A percentile compares a stretch with the other conserved stretches of the same genome.
Conservation (phyloP, 2,329 filamentous ascomycete genomes). For the Botryotinia globosa region DNA sequence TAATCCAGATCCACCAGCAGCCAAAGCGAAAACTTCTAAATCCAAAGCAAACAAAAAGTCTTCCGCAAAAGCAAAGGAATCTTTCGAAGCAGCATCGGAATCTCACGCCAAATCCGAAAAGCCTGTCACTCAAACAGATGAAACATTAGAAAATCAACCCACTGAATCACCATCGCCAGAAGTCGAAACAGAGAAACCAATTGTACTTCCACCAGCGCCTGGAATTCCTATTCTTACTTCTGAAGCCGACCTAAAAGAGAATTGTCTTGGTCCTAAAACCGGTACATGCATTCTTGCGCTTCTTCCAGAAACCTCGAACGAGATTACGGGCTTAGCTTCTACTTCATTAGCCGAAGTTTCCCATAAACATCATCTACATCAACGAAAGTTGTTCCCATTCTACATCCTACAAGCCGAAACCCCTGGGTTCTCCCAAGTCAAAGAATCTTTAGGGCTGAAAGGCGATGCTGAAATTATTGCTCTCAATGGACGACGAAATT, state of each 20-base stretch:
- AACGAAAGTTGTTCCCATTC: conserved; percentile 76
- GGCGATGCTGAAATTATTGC: conserved; percentile 70
- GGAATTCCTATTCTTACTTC: conserved; percentile 65
- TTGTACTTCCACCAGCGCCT: conserved; percentile 52
- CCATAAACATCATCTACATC: conserved; percentile 66
- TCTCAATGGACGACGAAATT: conserved; percentile 78
- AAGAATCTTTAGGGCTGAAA: conserved; percentile 60
- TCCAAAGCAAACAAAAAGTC: conserved; percentile 41
- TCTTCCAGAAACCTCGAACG: conserved; percentile 49
- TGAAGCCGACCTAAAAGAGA: conserved; percentile 60
- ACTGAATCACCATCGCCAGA: conserved; percentile 48
- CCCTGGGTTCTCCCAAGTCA: conserved; percentile 52
- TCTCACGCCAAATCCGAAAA: conserved; percentile 50
- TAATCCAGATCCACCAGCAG: conserved; percentile 69
- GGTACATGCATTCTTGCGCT: conserved; percentile 81
- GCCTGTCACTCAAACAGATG: conserved; percentile 48
- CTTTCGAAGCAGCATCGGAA: conserved; percentile 50
- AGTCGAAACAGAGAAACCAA: conserved; percentile 43
- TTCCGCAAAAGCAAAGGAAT: conserved; percentile 42
- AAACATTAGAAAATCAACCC: conserved; percentile 50
- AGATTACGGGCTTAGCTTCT: conserved; percentile 51
- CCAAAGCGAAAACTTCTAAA: conserved; percentile 44
- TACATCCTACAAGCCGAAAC: conserved; percentile 68
- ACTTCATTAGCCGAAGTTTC: conserved; percentile 68
- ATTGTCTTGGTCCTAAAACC: conserved; percentile 73